Base-by-base conservation (phyloP, 495 filamentous ascomycete genomes). In the Neurospora tetrasperma region DNA sequence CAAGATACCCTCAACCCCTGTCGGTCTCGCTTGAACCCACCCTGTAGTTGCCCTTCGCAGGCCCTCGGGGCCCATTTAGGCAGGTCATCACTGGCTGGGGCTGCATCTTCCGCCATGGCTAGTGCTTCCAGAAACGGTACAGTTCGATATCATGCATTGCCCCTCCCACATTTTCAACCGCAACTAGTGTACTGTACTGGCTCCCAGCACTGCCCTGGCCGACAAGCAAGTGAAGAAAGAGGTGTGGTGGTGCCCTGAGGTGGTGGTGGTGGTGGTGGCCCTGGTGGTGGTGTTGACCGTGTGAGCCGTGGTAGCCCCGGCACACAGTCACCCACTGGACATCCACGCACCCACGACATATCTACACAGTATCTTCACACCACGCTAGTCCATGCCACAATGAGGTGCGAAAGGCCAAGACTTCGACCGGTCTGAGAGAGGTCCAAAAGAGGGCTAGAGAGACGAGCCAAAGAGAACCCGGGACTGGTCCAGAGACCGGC, bases 1-100 rank as follows among this genome's bases (percentile, higher is more conserved):
- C 75, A 59, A 62, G 72, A 76, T 76, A 38, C 43, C 69, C n/a
- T 41, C 14, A 43, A 74, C 75, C 76, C 78, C 71, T 76, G 75
- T 75, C 76, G 62, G 54, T 66, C 54, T 66, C 54, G 54, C 27
- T 35, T 66, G 54, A 66, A 18, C 54, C 54, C 54, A 66, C 54
- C 54, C 54, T 66, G 54, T 66, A 66, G 54, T 66, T 31, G 54
- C 54, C 54, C 54, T 66, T 66, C 27, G 42, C 78, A 75, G 79
- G 78, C 79, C 78, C 72, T 81, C 78, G 77, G 77, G 66, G 68
- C 79, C 78, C 75, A 77, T 80, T 81, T 81, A 80, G 79, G 79
- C 79, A 81, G 79, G 79, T 81, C 77, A 73, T 54, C 73, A 69
- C 74, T 77, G 69, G 43, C 70, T 76, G 76, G 74, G 75, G 69